Base-by-base conservation (phyloP, 768 basidiomycete genomes). In the Tricholoma sp. region DNA sequence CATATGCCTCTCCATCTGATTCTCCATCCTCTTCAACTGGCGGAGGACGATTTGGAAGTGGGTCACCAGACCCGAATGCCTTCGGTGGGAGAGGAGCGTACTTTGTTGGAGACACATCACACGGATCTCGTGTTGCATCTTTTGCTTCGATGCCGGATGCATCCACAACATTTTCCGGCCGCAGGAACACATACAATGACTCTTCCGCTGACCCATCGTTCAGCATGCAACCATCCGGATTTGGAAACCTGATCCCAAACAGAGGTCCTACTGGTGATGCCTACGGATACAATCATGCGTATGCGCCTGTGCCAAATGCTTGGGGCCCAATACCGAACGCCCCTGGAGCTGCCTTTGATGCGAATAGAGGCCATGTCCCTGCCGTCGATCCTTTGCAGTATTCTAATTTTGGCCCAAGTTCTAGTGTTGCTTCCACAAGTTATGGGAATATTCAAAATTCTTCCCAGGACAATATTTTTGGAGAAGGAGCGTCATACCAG, bases 1-100 rank as follows among this genome's bases (percentile, higher is more conserved):
- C 81, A 1, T 85, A 82, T 67, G 76, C 78, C 10, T 84, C 88
- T 29, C 74, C 79, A 32, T 80, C 86, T 13, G 85, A 87, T 57
- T 90, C 89, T 8, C 87, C 88, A 2, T 80, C 86, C 2, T 90
- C 89, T 1, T 87, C 88, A 3, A 79, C 89, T 42, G 80, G 85
- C 57, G 81, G 76, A 29, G 81, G 79, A 31, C 73, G 84, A 59
- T 86, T 88, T 65, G 77, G 80, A 45, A 81, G 84, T 59, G 78
- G 76, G 17, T 90, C 89, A 32, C 89, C 89, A 0, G 89, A 91
- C 68, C 79, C 81, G n/a, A 67, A 76, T 28, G 71, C 75, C 7
- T 81, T 87, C 60, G 78, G 76, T 52, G 77, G 81, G 20, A 76
- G 79, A 54, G 69, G 74, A 33, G 67, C 60, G 20, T 76, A 71